Conservation (phyloP, 2,329 filamentous ascomycete species). For the Colletotrichum salicis region DNA sequence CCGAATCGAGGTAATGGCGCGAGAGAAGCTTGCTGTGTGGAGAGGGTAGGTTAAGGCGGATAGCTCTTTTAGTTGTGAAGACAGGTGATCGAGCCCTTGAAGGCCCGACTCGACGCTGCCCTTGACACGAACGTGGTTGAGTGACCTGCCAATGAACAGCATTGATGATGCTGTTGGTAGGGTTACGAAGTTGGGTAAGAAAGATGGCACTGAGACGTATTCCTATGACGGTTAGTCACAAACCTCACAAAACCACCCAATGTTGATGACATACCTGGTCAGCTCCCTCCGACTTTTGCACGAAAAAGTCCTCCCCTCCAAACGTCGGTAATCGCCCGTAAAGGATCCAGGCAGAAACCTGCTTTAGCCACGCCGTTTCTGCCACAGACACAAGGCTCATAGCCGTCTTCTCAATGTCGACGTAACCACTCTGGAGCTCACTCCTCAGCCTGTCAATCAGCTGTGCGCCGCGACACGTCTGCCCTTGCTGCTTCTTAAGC, state of each 20-base stretch:
- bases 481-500: slow-evolving; percentile 50
- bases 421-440: slow-evolving; percentile 87
- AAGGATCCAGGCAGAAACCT: slow-evolving; percentile 89
- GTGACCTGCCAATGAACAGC: slow-evolving; percentile 87
- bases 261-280: slow-evolving; percentile 49
- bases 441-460: slow-evolving; percentile 81
- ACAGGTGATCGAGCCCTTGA: slow-evolving; percentile 68
- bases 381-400: slow-evolving; percentile 78
- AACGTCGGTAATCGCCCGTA: slow-evolving; percentile 85
- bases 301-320: slow-evolving; percentile 88
- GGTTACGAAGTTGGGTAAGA: slow-evolving; percentile 85
- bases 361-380: slow-evolving; percentile 91
- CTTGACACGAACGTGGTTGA: slow-evolving; percentile 81
- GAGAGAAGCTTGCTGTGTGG: slow-evolving; percentile 75
- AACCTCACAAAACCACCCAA: background rate
- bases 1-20: slow-evolving; percentile 79
- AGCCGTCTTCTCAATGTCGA: slow-evolving; percentile 83
- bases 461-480: slow-evolving; percentile 71
- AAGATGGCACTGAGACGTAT: slow-evolving; percentile 66
- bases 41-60: slow-evolving; percentile 78
- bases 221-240: slow-evolving; percentile 51
- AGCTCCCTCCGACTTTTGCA: slow-evolving; percentile 62
- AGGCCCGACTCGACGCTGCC: slow-evolving; percentile 56
- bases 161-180: slow-evolving; percentile 81
- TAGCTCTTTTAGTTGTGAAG: slow-evolving; percentile 75